Evolutionary conservation across 2,329 filamentous ascomycete species (phyloP).

Genomic region (Sordariomycetes sp.): DNA sequence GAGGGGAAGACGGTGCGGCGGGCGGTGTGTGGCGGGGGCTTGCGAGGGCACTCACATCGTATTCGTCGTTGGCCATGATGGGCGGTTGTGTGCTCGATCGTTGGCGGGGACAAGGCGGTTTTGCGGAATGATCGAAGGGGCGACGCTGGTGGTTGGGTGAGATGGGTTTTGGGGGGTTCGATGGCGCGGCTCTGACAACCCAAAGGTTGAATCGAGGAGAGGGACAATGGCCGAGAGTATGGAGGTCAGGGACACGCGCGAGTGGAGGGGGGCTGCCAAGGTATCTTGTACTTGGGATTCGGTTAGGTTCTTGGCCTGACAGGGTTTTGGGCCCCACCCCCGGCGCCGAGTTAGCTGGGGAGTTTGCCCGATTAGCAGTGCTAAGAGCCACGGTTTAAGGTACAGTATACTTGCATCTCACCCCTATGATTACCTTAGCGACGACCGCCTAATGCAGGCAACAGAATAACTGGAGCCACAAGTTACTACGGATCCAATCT

Average conservation of each 20-base stretch:
- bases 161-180: slow-evolving; percentile 2
- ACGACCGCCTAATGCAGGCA: neutral
- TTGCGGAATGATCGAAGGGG: slow-evolving; percentile 1
- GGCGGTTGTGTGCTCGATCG: neutral
- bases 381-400: neutral
- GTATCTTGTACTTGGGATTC: neutral
- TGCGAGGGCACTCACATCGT: slow-evolving; percentile 63
- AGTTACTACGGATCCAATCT: neutral
- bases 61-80: slow-evolving; percentile 98
- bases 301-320: neutral
- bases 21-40: slow-evolving; percentile 6
- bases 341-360: neutral
- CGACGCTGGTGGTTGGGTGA: slow-evolving; percentile 1
- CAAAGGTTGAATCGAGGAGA: slow-evolving; percentile 3
- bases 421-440: neutral
- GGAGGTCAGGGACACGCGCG: neutral
- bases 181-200: slow-evolving; percentile 1
- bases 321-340: neutral
- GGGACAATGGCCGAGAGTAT: neutral
- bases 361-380: neutral
- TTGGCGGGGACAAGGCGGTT: neutral
- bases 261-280: neutral
- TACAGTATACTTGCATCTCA: neutral
- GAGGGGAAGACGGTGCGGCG: slow-evolving; percentile 8
- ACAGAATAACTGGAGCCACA: neutral